phyloP scores from a whole-genome alignment of 2,329 filamentous ascomycete species.

The Plectosphaerella cucumerina region DNA sequence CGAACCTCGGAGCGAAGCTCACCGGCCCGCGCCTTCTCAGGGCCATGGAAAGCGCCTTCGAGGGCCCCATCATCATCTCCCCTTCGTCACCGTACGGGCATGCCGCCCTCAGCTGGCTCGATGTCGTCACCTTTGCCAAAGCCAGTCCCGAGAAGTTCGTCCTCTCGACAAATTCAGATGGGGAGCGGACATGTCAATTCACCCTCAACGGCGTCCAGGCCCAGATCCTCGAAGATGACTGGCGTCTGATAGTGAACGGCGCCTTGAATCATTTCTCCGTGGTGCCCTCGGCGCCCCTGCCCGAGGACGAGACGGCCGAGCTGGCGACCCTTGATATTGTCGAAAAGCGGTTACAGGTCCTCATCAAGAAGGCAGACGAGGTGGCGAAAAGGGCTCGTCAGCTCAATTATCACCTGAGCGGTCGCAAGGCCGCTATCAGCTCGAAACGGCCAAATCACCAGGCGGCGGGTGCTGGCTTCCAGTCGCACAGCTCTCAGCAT shows the following conservation, averaged over 20 bases:
- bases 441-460: slow-evolving; percentile 48
- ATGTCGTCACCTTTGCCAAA: slow-evolving; percentile 80
- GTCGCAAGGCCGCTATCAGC: slow-evolving; percentile 68
- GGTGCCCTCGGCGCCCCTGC: slow-evolving; percentile 74
- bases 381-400: slow-evolving; percentile 60
- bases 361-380: slow-evolving; percentile 79
- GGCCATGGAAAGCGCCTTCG: slow-evolving; percentile 81
- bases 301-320: slow-evolving; percentile 84
- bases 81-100: slow-evolving; percentile 52
- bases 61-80: slow-evolving; percentile 63
- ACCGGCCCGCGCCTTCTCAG: slow-evolving; percentile 79
- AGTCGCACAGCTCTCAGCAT: slow-evolving; percentile 25
- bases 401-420: slow-evolving; percentile 75
- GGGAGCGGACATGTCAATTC: slow-evolving; percentile 73
- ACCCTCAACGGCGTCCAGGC: slow-evolving; percentile 75
- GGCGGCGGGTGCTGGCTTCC: slow-evolving; percentile 31
- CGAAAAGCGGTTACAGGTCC: slow-evolving; percentile 69
- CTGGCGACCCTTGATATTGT: slow-evolving; percentile 79
- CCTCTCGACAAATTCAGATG: slow-evolving; percentile 64
- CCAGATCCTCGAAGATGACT: slow-evolving; percentile 86
- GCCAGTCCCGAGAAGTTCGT: slow-evolving; percentile 75
- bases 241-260: slow-evolving; percentile 76
- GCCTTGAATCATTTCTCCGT: slow-evolving; percentile 69
- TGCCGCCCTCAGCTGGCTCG: slow-evolving; percentile 67
- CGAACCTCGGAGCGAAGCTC: slow-evolving; percentile 78